Evolutionary conservation across 345 rosid genomes (phyloP), one percentile per base, ranked within the genome.

Genomic region (Clausena lansium): DNA sequence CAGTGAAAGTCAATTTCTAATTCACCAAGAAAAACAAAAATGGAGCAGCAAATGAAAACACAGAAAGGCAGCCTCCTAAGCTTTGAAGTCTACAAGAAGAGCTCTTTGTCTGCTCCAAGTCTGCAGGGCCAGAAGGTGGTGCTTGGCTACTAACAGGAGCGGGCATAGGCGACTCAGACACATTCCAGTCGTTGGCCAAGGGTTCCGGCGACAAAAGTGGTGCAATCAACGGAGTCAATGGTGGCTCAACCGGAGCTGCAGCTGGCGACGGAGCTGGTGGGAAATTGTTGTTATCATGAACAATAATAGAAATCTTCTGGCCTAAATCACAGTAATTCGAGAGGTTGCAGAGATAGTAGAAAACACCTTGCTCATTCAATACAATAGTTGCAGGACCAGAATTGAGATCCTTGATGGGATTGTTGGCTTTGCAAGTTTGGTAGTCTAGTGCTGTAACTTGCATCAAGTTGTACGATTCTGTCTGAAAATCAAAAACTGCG

Each of bases 331-430:
- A 87, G 67, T 85, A 82, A 28, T 81, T 70, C 0, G 90, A 85
- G 75, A 87, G 64, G 68, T 79, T 87, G 82, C 87, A 87, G n/a
- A 85, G 81, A 72, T 78, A 87, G 74, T 87, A 84, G 70, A 79
- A 80, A 38, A 74, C 79, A 5, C 88, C 86, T 41, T 61, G 61
- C 27, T 81, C 71, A 10, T 54, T 59, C 63, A 82, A 63, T 15
- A 47, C 6, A 19, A 85, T 60, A 10, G 59, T 71, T 4, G 85
- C 88, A 11, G 86, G 90, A 30, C 86, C 76, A 15, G 39, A 22
- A 4, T 47, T 64, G 6, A 80, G 57, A 76, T 73, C 47, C 73
- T 73, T 70, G 27, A 81, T 77, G 55, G 90, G 86, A 68, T 60
- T 77, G 64, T 55, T 15, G 0, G 80, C 47, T 3, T 72, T 76